Conservation (phyloP, 1,139 yeast genomes). For the Candida sanyaensis region DNA sequence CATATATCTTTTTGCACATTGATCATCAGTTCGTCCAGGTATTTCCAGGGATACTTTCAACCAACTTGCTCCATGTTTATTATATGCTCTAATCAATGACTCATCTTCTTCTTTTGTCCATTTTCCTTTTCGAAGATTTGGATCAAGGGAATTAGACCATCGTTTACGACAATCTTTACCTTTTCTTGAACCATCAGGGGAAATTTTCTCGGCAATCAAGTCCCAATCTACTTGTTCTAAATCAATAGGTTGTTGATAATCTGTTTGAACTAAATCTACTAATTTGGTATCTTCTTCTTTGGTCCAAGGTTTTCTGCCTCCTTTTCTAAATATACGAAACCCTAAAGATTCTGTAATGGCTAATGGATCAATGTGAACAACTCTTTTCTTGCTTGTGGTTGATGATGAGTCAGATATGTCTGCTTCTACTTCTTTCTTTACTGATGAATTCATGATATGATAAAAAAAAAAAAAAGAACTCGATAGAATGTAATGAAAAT, state of each 20-base stretch:
- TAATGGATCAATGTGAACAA: conserved; percentile 57
- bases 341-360: conserved; percentile 76
- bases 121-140: conserved; percentile 75
- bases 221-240: conserved; percentile 67
- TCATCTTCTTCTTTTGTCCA: conserved; percentile 91
- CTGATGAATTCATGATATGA: conserved; percentile 2
- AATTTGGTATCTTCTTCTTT: conserved; percentile 61
- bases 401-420: conserved; percentile 1
- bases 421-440: conserved; percentile 2
- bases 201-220: conserved; percentile 47
- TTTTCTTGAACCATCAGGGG: conserved; percentile 46
- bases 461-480: not conserved
- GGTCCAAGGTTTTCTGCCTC: conserved; percentile 67
- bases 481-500: not conserved
- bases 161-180: conserved; percentile 72
- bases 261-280: conserved; percentile 33
- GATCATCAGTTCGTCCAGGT: conserved; percentile 89
- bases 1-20: conserved; percentile 87
- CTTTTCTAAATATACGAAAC: conserved; percentile 67
- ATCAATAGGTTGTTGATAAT: conserved; percentile 27
- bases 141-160: conserved; percentile 83
- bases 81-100: conserved; percentile 60
- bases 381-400: conserved; percentile 15
- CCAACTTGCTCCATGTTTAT: conserved; percentile 80
- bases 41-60: conserved; percentile 76